Percentiles rank a stretch among this genome's conserved stretches.
Conservation (phyloP, 2,329 filamentous ascomycete genomes). For the Colletotrichum lentis region DNA sequence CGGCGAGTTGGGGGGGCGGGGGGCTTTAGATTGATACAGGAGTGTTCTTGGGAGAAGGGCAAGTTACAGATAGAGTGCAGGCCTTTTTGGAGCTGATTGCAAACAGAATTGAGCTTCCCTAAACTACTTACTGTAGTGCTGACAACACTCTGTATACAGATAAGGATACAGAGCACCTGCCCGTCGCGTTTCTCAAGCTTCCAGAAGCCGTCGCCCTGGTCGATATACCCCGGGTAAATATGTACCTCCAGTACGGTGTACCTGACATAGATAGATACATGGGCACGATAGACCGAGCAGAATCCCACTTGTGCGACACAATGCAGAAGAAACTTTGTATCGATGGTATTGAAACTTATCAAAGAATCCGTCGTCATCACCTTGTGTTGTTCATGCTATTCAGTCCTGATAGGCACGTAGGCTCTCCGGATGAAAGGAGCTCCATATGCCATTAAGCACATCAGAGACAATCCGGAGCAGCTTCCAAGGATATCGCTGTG, state of each 20-base stretch:
- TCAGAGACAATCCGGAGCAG: not conserved
- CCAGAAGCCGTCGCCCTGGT: conserved; percentile 16
- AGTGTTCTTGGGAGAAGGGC: not conserved
- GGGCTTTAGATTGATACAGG: not conserved
- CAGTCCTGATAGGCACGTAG: not conserved
- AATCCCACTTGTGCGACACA: conserved; percentile 21
- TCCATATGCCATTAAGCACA: not conserved
- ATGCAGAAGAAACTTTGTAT: not conserved
- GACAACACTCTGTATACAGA: too few relatives aligned
- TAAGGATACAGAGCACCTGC: not conserved
- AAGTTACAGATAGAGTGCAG: conserved; percentile 23
- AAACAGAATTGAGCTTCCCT: not conserved
- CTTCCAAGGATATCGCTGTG: conserved; percentile 15
- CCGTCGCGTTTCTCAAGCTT: conserved; percentile 5
- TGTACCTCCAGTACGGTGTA: too few relatives aligned
- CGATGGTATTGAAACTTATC: not conserved
- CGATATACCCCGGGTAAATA: too few relatives aligned
- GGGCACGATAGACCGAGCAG: too few relatives aligned
- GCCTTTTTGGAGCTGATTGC: not conserved
- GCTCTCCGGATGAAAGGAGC: too few relatives aligned
- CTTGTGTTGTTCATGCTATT: too few relatives aligned
- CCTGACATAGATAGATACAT: too few relatives aligned
- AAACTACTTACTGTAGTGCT: not conserved
- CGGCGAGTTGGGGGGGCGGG: not conserved
- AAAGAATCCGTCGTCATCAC: not conserved